Evolutionary conservation across 352 stramenopile species (phyloP), one percentile per base, ranked within the genome.

Genomic region (Thalassiosira hispida): DNA sequence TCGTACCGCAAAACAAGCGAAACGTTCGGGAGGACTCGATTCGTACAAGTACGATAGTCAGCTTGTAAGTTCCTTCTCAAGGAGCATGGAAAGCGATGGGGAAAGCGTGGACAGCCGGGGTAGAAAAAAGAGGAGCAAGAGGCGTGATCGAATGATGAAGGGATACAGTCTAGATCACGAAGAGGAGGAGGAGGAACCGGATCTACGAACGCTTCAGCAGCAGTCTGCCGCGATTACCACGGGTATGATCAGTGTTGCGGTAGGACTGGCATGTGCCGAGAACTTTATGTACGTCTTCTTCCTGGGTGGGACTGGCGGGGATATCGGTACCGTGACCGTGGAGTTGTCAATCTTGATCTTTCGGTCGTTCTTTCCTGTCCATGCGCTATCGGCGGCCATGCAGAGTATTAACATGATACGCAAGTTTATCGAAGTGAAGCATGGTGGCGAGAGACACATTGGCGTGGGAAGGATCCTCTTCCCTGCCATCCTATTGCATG

Each of bases 251-350:
- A 87, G 86, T 69, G 82, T 89, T 16, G 88, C 88, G 1, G 82
- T 92, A 38, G 88, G 88, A 73, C 70, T 94, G 47, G 84, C 88
- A 20, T 92, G 86, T 64, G 88, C 88, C 40, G 88, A 94, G 66
- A 92, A 92, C 62, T 90, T 89, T 44, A 27, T 94, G 11, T 94
- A 94, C 46, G 86, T 94, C 3, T 94, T 92, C 75, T 81, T 92
- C 22, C 49, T 91, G 14, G 88, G 88, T 38, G 86, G 72, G 11
- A 47, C 77, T 16, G n/a, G 35, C 16, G 62, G 64, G 27, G 40
- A 66, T 38, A 18, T 51, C 35, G 65, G 46, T 33, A 60, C 75
- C 3, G 62, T 89, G 14, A 57, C 79, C 20, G 63, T 90, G 74
- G 84, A 90, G 67, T 88, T 90, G 60, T 83, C 83, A n/a, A 77